These are phyloP conservation scores for Arthroderma sp. DNA, from an alignment of 2,329 filamentous ascomycete genomes.

Conservation along the genomic window DNA sequence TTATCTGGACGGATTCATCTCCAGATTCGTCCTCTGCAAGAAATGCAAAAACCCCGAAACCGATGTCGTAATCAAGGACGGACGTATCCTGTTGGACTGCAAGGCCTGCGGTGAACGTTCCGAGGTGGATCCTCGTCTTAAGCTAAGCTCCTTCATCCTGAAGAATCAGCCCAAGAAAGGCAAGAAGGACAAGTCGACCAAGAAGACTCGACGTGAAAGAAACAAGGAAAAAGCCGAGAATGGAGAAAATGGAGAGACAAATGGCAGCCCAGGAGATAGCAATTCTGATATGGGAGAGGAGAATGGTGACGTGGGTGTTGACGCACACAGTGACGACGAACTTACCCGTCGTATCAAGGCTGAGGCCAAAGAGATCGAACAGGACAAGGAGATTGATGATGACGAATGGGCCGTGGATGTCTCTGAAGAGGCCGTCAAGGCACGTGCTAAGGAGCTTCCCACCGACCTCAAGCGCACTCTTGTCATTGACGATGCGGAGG, in stretches of 20 bases:
- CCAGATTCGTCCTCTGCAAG: slow-evolving; percentile 98
- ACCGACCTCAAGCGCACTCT: slow-evolving; percentile 88
- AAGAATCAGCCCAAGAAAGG: slow-evolving; percentile 82
- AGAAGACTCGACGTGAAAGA: slow-evolving; percentile 66
- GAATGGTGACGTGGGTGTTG: slow-evolving; percentile 52
- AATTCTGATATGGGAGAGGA: slow-evolving; percentile 50
- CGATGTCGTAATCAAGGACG: slow-evolving; percentile 88
- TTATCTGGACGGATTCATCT: slow-evolving; percentile 95
- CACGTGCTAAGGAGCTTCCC: slow-evolving; percentile 85
- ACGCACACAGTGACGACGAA: slow-evolving; percentile 80
- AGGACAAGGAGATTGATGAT: slow-evolving; percentile 58
- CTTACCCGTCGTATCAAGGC: slow-evolving; percentile 62
- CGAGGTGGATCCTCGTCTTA: slow-evolving; percentile 82
- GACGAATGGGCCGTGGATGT: slow-evolving; percentile 95
- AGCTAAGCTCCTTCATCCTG: slow-evolving; percentile 92
- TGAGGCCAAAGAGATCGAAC: slow-evolving; percentile 60
- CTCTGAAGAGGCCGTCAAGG: slow-evolving; percentile 87
- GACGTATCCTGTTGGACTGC: slow-evolving; percentile 85
- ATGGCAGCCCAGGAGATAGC: slow-evolving; percentile 53
- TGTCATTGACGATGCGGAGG: slow-evolving; percentile 66
- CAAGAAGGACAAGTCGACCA: slow-evolving; percentile 94
- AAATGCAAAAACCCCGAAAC: slow-evolving; percentile 99
- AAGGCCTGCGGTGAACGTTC: slow-evolving; percentile 94
- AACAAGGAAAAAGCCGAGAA: slow-evolving; percentile 58
- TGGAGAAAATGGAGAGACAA: slow-evolving; percentile 44